Percentiles rank a stretch among this genome's conserved stretches.
Conservation (phyloP, 2,329 filamentous ascomycete genomes). For the Arachnopeziza araneosa region DNA sequence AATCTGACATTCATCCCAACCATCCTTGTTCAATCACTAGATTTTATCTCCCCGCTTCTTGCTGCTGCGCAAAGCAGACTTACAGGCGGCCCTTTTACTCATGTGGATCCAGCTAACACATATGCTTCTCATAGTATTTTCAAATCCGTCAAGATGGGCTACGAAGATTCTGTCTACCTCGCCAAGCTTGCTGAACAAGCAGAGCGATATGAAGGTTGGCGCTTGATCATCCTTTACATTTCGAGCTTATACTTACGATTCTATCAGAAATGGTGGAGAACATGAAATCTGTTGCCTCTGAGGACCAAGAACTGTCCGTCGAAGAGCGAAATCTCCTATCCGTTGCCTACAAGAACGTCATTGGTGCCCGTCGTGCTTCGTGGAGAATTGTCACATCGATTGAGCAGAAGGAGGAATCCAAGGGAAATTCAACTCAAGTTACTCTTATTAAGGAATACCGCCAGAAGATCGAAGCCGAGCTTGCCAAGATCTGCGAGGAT, state of each 20-base stretch:
- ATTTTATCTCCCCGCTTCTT: background rate
- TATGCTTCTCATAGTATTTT: background rate
- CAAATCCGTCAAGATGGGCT: constrained; percentile 63
- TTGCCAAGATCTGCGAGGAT: constrained; percentile 96
- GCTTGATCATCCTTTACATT: constrained; percentile 10
- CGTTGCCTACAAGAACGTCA: constrained; percentile 99
- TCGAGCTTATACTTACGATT: constrained; percentile 11
- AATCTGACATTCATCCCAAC: background rate
- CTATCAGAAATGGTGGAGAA: constrained; percentile 94
- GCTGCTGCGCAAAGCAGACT: background rate
- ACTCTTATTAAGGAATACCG: constrained; percentile 95
- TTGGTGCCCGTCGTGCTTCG: constrained; percentile 91
- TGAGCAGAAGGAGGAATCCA: constrained; percentile 99
- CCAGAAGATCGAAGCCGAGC: constrained; percentile 95
- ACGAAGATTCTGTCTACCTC: constrained; percentile 99
- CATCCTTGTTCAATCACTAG: background rate
- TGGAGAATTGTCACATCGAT: constrained; percentile 99
- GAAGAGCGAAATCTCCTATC: constrained; percentile 97
- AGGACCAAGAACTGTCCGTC: constrained; percentile 75
- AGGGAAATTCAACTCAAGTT: constrained; percentile 92
- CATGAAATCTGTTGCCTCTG: constrained; percentile 97
- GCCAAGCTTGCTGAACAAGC: constrained; percentile 99
- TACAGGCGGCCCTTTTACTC: background rate
- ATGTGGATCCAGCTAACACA: background rate
- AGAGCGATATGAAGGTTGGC: constrained; percentile 97